Conservation (phyloP, 148 eudicot species). For the Gaultheria prostrata region DNA sequence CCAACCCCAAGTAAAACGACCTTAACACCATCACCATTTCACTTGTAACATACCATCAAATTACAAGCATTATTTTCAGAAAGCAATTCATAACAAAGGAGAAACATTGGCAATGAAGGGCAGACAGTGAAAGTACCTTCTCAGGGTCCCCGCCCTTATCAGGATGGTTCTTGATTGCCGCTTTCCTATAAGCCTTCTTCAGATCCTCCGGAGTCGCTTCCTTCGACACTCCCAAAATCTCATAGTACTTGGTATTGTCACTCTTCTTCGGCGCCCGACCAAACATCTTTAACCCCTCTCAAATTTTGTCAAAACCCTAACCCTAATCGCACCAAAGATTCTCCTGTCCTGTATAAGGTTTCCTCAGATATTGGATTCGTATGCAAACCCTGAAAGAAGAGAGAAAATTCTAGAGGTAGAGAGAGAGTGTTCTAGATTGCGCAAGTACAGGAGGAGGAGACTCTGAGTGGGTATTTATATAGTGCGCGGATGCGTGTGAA, state of each 20-base stretch:
- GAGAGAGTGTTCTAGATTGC: background rate
- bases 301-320: background rate
- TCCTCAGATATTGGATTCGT: background rate
- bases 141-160: slow-evolving; percentile 83
- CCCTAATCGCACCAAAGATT: background rate
- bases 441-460: background rate
- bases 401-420: background rate
- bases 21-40: background rate
- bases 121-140: slow-evolving; percentile 22
- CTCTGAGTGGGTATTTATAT: background rate
- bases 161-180: slow-evolving; percentile 68
- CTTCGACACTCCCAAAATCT: slow-evolving; percentile 46
- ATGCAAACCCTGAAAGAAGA: background rate
- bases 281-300: slow-evolving; percentile 43
- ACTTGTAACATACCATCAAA: no score
- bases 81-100: no score
- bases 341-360: no score
- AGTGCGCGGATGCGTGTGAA: background rate
- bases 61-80: no score
- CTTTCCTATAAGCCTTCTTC: slow-evolving; percentile 59
- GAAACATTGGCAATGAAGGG: background rate
- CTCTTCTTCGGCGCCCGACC: slow-evolving; percentile 69
- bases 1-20: background rate
- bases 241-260: slow-evolving; percentile 54
- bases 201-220: slow-evolving; percentile 54